Percentiles rank a stretch among this genome's conserved stretches.
These are phyloP conservation scores for Pythium scleroteichum DNA, from an alignment of 352 stramenopile genomes.

Conservation along the genomic window DNA sequence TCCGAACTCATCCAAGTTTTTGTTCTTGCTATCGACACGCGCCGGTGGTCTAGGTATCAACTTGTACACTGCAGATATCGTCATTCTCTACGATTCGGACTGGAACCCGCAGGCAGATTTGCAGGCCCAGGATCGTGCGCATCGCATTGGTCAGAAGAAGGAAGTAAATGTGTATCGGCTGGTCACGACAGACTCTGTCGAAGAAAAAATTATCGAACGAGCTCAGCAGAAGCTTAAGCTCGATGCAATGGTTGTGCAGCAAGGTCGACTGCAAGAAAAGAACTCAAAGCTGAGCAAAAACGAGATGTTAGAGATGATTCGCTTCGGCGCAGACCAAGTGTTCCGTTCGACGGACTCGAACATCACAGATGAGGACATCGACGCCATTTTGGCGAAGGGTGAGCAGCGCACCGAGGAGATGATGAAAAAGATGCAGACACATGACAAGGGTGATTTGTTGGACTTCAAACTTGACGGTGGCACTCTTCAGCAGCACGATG, in stretches of 20 bases:
- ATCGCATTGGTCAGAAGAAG: conserved; percentile 99
- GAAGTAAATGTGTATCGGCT: conserved; percentile 96
- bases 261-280: conserved; percentile 85
- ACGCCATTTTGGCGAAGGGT: conserved; percentile 94
- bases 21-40: conserved; percentile 98
- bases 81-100: conserved; percentile 98
- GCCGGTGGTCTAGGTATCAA: conserved; percentile 98
- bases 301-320: conserved; percentile 97
- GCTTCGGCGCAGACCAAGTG: conserved; percentile 98
- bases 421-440: conserved; percentile 84
- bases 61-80: conserved; percentile 98
- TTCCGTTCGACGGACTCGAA: conserved; percentile 95
- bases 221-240: conserved; percentile 97
- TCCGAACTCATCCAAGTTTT: conserved; percentile 95
- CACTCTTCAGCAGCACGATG: conserved; percentile 95
- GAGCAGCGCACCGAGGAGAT: conserved; percentile 87
- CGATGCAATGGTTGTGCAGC: conserved; percentile 86
- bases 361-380: conserved; percentile 99
- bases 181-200: conserved; percentile 95
- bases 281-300: conserved; percentile 94
- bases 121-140: conserved; percentile 94
- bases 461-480: conserved; percentile 94
- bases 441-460: conserved; percentile 86
- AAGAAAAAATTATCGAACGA: conserved; percentile 99
- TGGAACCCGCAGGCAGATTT: conserved; percentile 99